A percentile compares a stretch with the other conserved stretches of the same genome.
Conservation (phyloP, 2,329 filamentous ascomycete species). For the Fusarium haematococcum region DNA sequence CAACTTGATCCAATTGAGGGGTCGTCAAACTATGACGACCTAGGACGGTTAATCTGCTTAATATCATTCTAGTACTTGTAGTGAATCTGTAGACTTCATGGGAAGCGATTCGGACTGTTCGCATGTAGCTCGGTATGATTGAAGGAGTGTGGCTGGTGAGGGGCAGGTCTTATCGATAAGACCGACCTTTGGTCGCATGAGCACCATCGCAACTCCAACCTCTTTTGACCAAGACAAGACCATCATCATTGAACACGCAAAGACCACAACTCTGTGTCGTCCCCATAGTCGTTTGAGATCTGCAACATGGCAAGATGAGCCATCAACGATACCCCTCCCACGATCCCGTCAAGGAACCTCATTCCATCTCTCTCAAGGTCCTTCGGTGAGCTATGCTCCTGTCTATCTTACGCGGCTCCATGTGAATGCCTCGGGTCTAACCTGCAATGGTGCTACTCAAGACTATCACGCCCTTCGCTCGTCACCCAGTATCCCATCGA, state of each 20-base stretch:
- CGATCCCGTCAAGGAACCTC: conserved; percentile 76
- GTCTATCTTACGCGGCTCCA: neutral
- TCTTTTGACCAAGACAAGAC: conserved; percentile 3
- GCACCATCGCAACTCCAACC: conserved; percentile 11
- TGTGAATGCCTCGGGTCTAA: conserved; percentile 9
- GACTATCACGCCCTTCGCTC: conserved; percentile 84
- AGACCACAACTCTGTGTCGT: neutral
- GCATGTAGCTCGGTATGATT: conserved; percentile 1
- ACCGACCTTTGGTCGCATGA: conserved; percentile 10
- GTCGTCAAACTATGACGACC: neutral
- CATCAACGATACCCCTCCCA: conserved; percentile 69
- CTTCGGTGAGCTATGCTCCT: conserved; percentile 63
- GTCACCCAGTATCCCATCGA: conserved; percentile 76
- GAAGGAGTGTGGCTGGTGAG: conserved; percentile 8
- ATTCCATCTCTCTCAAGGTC: conserved; percentile 83
- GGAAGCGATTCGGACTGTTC: neutral
- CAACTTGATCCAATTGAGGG: conserved; percentile 21
- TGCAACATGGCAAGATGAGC: conserved; percentile 58
- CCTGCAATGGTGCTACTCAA: conserved; percentile 50
- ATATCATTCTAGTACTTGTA: conserved; percentile 18
- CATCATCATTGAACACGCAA: conserved; percentile 1
- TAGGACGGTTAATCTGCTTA: neutral
- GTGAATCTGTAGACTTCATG: neutral
- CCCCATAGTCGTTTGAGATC: neutral
- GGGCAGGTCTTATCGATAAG: conserved; percentile 36